Evolutionary conservation across 1,139 yeast species (phyloP), one percentile per base, ranked within the genome.

Genomic region (Hanseniaspora uvarum): DNA sequence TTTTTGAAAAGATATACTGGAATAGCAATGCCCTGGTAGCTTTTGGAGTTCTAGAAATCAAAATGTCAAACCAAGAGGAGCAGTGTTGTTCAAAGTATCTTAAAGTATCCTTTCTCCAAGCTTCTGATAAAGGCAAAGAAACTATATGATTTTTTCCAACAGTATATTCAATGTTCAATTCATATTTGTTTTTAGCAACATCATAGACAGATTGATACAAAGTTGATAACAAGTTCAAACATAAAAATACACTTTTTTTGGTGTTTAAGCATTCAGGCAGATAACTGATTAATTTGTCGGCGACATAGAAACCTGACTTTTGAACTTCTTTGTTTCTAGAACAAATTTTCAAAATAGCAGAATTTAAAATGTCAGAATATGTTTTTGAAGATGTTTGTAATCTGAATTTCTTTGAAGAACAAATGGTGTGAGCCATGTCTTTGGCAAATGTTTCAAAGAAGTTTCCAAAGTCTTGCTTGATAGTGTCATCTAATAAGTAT

Each of bases 401-500:
- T 50, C 53, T 50, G 18, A 26, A 50, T 18, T 21, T 19, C 19
- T 18, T 50, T 5, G 43, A 19, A 19, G 44, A 41, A 37, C 53
- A 50, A n/a, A 50, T 36, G 28, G 33, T 34, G 31, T 36, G 48
- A 6, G 43, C 39, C 45, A 53, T 28, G 11, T 47, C 46, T 8
- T 46, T 46, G 18, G 48, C 46, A 12, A 53, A 30, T 12, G 8
- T 43, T 43, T 53, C 52, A 41, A 46, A 53, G n/a, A 47, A 53
- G 12, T 36, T 37, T 28, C 48, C 46, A 46, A 53, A 53, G 46
- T 64, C 61, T 5, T 64, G 57, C n/a, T 60, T 74, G 58, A 88
- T 74, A 0, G 94, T 83, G 4, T 96, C 94, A 62, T 92, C 97
- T 2, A 94, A 84, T 61, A 84, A 82, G 68, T 92, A 94, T 46